Percentiles rank a stretch among this genome's conserved stretches.
These are phyloP conservation scores for Aureobasidium sp. DNA, from an alignment of 2,329 filamentous ascomycete species.

Conservation along the genomic window DNA sequence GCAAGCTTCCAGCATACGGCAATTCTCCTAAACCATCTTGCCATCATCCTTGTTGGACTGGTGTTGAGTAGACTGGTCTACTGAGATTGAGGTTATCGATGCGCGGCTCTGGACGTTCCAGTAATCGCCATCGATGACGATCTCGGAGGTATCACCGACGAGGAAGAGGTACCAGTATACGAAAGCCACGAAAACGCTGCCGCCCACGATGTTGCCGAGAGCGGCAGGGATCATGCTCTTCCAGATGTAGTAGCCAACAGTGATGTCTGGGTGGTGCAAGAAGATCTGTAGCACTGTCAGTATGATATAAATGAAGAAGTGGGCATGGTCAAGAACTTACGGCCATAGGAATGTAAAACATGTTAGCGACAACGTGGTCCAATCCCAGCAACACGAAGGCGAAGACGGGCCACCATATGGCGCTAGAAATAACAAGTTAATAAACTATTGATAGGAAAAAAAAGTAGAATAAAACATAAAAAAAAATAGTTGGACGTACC, in stretches of 20 bases:
- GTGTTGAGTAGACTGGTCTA: background rate
- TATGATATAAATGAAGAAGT: background rate
- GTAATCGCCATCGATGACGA: slow-evolving; percentile 13
- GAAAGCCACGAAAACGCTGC: slow-evolving; percentile 44
- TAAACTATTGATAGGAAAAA: no score
- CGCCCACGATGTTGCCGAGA: slow-evolving; percentile 49
- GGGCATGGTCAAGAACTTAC: background rate
- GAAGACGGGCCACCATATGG: slow-evolving; percentile 47
- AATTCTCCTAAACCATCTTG: background rate
- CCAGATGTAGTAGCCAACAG: slow-evolving; percentile 49
- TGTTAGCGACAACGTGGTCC: slow-evolving; percentile 54
- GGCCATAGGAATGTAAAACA: slow-evolving; percentile 40
- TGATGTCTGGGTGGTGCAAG: slow-evolving; percentile 38
- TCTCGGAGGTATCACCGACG: background rate
- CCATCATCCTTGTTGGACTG: background rate
- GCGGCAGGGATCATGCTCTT: slow-evolving; percentile 49
- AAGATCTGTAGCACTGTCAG: slow-evolving; percentile 34
- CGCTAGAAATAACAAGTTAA: no score
- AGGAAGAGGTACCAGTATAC: slow-evolving; percentile 43
- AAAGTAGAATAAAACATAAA: no score
- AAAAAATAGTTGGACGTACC: background rate
- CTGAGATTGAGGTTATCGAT: background rate
- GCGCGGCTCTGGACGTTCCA: background rate
- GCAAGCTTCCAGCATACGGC: background rate
- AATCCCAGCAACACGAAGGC: slow-evolving; percentile 42